Evolutionary conservation across 805 yeast genomes (phyloP), one percentile per base, ranked within the genome.

Genomic region (Kuraishia ogatae): DNA sequence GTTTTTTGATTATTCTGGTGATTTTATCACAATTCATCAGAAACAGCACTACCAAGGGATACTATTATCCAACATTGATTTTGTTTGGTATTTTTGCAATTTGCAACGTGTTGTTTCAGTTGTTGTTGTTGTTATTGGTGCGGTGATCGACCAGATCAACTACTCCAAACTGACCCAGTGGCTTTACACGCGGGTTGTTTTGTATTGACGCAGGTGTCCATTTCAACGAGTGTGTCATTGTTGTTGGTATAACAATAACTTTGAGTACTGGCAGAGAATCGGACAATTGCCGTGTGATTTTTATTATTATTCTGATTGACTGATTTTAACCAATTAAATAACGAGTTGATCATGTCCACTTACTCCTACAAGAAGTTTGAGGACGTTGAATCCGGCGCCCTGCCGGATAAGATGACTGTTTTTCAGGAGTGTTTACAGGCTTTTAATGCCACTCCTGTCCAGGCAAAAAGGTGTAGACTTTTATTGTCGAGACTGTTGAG

Each of bases 371-470:
- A 90, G 75, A 88, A 89, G 74, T 82, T 80, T 71, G 97, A 91
- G 66, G 90, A 87, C 67, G 67, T 81, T 55, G 89, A 80, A 61
- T 76, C 86, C 52, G 84, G 85, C 56, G 74, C 78, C 39, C 70
- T 81, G 62, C 96, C 96, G 55, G 98, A 94, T 73, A 92, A 92
- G 73, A 94, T 94, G 98, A 86, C 97, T 11, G 92, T 94, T 59
- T 93, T 87, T 71, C 99, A 94, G 73, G 97, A 92, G 69, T 92
- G 97, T 76, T 76, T 89, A 66, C 88, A 88, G 61, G 92, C 89
- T 58, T 94, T 94, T 80, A 93, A 92, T 74, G 89, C 92, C 60
- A 80, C 94, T 50, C 96, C 96, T 11, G 86, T 92, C 57, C 85
- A 88, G 64, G 88, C 97, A 26, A 87, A 85, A 63, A 87, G 87